Base-by-base conservation (phyloP, 202 grass and related monocot species). In the Digitaria exilis region DNA sequence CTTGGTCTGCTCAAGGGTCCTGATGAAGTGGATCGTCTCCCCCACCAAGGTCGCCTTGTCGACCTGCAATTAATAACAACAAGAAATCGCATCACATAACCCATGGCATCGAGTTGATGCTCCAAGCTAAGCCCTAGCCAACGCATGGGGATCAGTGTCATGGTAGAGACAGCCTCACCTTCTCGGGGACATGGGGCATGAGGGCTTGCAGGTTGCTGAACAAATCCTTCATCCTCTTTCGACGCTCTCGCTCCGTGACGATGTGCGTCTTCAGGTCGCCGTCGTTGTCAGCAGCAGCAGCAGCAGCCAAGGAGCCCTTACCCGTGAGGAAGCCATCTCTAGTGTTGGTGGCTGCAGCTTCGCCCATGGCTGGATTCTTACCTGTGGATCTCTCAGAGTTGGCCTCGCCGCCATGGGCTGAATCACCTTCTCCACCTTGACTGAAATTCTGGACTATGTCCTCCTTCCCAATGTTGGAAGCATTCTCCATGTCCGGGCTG, bases 1-100 rank as follows among this genome's bases (percentile, higher is more conserved):
- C 5, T 94, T 75, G 3, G 75, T 89, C 9, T 63, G 31, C 79
- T 97, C 73, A 7, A 97, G 84, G 25, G 5, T 59, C 63, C 69
- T 89, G 87, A 97, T 94, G 88, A 86, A 91, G 35, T 73, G 80
- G 66, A 92, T 75, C 0, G 92, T 78, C 44, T 91, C 88, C 32
- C 69, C 80, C 5, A 97, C 84, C 3, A 97, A 82, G 17, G 69
- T 88, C 5, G 84, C 84, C 57, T 97, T 92, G 63, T 94, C 92
- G 6, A 72, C 77, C 90, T 97, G 64, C 9, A 45, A 57, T 10
- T n/a, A n/a, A n/a, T n/a, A n/a, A n/a, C n/a, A 69, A 24, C 2
- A 37, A 16, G 15, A 78, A 4, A 63, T 61, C 58, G 32, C 5
- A 2, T 61, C 58, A 61, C 13, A 60, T 6, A 6, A 29, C 4